Conservation (phyloP, 495 filamentous ascomycete species). For the Pseudevernia furfuracea region DNA sequence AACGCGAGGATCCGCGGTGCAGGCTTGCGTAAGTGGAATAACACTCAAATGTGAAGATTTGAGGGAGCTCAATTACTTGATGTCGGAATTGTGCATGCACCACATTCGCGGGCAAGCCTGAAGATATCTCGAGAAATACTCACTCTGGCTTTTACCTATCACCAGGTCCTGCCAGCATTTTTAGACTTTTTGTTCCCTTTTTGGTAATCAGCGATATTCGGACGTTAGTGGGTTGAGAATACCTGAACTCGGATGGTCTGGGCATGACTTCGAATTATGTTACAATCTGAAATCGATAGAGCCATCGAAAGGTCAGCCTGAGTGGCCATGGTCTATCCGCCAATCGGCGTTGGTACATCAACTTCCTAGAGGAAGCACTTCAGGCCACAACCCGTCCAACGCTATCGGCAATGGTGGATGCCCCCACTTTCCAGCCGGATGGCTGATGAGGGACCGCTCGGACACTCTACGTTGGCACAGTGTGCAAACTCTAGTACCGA, state of each 20-base stretch:
- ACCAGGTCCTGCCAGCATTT: conserved; percentile 39
- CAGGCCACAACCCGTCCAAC: conserved; percentile 27
- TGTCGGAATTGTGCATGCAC: conserved; percentile 30
- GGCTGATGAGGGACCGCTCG: neutral
- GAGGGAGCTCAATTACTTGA: neutral
- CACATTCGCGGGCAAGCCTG: conserved; percentile 28
- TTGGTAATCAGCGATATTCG: conserved; percentile 34
- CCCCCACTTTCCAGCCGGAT: neutral
- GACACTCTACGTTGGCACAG: neutral
- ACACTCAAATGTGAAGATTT: neutral
- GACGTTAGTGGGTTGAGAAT: conserved; percentile 24
- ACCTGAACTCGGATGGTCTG: conserved; percentile 36
- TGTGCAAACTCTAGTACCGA: neutral
- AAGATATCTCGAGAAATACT: conserved; percentile 33
- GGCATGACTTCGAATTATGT: conserved; percentile 34
- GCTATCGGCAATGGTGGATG: conserved; percentile 28
- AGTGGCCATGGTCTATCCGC: conserved; percentile 38
- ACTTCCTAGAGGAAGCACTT: conserved; percentile 34
- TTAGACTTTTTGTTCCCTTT: conserved; percentile 41
- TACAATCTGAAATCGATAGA: conserved; percentile 42
- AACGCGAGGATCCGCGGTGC: conserved; percentile 20
- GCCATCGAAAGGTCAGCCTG: conserved; percentile 20
- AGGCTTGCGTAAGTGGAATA: conserved; percentile 23
- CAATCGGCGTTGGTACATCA: conserved; percentile 40
- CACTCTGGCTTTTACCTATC: conserved; percentile 33